phyloP scores from a whole-genome alignment of 441 rosid species.

The Manihot esculenta region DNA sequence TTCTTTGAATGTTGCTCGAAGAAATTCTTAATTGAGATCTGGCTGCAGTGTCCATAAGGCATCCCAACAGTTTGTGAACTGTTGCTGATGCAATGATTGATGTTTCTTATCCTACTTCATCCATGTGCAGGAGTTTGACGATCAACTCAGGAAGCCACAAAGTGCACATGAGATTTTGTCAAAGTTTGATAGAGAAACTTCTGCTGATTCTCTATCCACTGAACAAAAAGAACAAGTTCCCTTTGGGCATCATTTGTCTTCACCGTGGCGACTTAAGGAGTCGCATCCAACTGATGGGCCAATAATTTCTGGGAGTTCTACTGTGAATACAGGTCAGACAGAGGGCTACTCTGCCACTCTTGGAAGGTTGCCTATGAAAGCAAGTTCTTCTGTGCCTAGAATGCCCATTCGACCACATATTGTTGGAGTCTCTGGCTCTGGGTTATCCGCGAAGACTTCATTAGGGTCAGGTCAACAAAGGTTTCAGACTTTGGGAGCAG shows the following conservation, averaged over 20 bases:
- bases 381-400: slow-evolving; percentile 52
- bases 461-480: slow-evolving; percentile 45
- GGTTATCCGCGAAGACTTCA: slow-evolving; percentile 38
- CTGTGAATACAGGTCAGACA: slow-evolving; percentile 34
- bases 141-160: slow-evolving; percentile 43
- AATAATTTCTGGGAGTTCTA: slow-evolving; percentile 27
- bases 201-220: slow-evolving; percentile 43
- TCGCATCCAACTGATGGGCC: slow-evolving; percentile 35
- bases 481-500: slow-evolving; percentile 36
- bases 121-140: slow-evolving; percentile 58
- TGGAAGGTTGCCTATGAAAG: slow-evolving; percentile 39
- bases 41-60: background rate
- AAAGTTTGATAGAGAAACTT: slow-evolving; percentile 47
- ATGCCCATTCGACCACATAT: slow-evolving; percentile 44
- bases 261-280: slow-evolving; percentile 43
- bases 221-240: slow-evolving; percentile 59
- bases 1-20: background rate
- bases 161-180: slow-evolving; percentile 38
- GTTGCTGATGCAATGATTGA: background rate
- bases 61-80: background rate
- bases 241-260: slow-evolving; percentile 39
- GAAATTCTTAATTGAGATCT: background rate
- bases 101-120: slow-evolving; percentile 20
- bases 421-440: slow-evolving; percentile 39
- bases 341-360: slow-evolving; percentile 51